Base-by-base conservation (phyloP, 139 green algal species). In the Chlamydomonas eustigma region DNA sequence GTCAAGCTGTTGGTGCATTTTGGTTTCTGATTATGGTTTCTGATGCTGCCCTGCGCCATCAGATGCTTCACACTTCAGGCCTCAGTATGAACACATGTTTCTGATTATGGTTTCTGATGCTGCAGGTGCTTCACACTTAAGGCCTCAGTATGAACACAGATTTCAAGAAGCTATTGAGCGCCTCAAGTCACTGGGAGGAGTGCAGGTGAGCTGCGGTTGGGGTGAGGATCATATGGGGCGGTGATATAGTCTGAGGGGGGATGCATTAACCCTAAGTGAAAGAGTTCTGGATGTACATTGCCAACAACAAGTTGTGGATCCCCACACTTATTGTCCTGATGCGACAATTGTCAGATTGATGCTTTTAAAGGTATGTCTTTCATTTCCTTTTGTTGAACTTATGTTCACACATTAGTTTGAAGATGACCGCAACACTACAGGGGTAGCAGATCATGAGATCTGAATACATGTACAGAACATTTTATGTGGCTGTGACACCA, bases 171-270 rank as follows among this genome's bases (percentile, higher is more conserved):
- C 90, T 1, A 35, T 80, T 0, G 64, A 64, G 35, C 77, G 81
- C 12, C 65, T 94, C 32, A 1, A 84, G 64, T 63, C 25, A 0
- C 71, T 86, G 22, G 90, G 90, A 0, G 90, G 91, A 58, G 22
- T 58, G 12, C 44, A 58, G 44, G 44, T 58, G 44, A 58, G n/a
- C 44, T 28, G 12, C 22, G 22, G 12, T 22, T 28, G 44, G 44
- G 22, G 44, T 22, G 22, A 22, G 44, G 44, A 22, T 22, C 12
- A 22, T 12, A 22, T 58, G 44, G 22, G 22, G 44, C 12, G 44
- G 44, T 12, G 44, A 58, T 22, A 22, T 58, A 58, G 12, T 12
- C 44, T 58, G 44, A 58, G 44, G 44, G 44, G 44, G 12, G 12
- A 22, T 52, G 58, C 73, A 38, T 1, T 58, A 58, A 12, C 12